A percentile compares a stretch with the other conserved stretches of the same genome.
Evolutionary conservation across 352 stramenopile species (phyloP).

Genomic region (Phytophthora kernoviae): DNA sequence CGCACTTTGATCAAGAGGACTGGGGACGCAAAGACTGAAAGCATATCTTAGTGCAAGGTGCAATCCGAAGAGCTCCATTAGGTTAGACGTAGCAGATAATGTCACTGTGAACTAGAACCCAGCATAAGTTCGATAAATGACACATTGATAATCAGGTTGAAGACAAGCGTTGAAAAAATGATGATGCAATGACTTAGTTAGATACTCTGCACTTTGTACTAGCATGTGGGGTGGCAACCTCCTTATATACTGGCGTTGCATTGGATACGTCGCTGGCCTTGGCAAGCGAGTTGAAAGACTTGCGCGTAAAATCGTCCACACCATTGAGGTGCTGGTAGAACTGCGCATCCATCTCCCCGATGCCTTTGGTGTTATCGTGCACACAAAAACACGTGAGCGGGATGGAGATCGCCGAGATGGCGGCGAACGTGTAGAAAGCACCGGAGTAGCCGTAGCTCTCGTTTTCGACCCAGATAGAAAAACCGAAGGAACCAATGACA

Average conservation of each 20-base stretch:
- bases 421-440: slow-evolving; percentile 52
- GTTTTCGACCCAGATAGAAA: slow-evolving; percentile 56
- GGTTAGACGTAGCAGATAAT: too few relatives aligned
- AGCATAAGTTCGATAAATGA: too few relatives aligned
- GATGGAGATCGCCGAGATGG: slow-evolving; percentile 47
- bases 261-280: slow-evolving; percentile 12
- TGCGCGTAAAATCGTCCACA: slow-evolving; percentile 13
- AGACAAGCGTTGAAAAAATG: too few relatives aligned
- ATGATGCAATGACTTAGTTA: too few relatives aligned
- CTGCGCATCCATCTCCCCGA: slow-evolving; percentile 44
- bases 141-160: too few relatives aligned
- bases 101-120: too few relatives aligned
- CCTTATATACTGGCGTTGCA: slow-evolving; percentile 16
- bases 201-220: slow-evolving; percentile 5
- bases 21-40: too few relatives aligned
- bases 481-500: slow-evolving; percentile 55
- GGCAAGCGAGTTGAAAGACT: slow-evolving; percentile 9
- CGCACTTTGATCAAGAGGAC: too few relatives aligned
- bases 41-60: too few relatives aligned
- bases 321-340: slow-evolving; percentile 13
- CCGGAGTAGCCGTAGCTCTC: slow-evolving; percentile 47
- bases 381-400: slow-evolving; percentile 55
- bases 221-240: slow-evolving; percentile 19
- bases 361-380: slow-evolving; percentile 49
- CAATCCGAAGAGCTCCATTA: too few relatives aligned